phyloP scores from a whole-genome alignment of 176 grass and related monocot genomes.

The Aegilops umbellulata region DNA sequence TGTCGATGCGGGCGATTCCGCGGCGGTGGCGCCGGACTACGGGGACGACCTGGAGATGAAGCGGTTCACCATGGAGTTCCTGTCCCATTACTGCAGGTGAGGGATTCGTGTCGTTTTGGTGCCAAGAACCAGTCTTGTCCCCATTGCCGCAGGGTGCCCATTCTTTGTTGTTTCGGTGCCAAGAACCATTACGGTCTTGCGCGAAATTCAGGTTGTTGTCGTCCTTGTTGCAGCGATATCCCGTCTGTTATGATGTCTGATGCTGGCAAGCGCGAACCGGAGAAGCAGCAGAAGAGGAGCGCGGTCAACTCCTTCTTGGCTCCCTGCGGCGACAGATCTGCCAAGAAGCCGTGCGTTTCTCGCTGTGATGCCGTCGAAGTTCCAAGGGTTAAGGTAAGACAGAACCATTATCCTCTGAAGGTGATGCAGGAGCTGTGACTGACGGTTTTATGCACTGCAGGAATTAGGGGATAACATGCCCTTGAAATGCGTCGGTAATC shows the following conservation, averaged over 20 bases:
- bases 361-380: background rate
- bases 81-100: slow-evolving; percentile 82
- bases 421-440: background rate
- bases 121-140: slow-evolving; percentile 20
- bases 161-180: background rate
- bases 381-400: slow-evolving; percentile 25
- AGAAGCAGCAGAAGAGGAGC: slow-evolving; percentile 59
- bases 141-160: no score
- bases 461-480: slow-evolving; percentile 19
- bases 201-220: background rate
- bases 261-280: slow-evolving; percentile 29
- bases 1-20: background rate
- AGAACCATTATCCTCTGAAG: background rate
- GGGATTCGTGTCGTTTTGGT: background rate
- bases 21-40: background rate
- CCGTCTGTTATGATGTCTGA: slow-evolving; percentile 29
- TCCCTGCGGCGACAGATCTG: slow-evolving; percentile 42
- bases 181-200: background rate
- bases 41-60: slow-evolving; percentile 49
- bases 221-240: slow-evolving; percentile 26
- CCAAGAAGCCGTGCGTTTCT: slow-evolving; percentile 52
- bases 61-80: slow-evolving; percentile 62
- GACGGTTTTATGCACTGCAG: slow-evolving; percentile 26
- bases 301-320: slow-evolving; percentile 39
- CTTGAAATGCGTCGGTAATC: background rate